Evolutionary conservation across 805 yeast genomes (phyloP).

Genomic region (Starmerella tilneyi): DNA sequence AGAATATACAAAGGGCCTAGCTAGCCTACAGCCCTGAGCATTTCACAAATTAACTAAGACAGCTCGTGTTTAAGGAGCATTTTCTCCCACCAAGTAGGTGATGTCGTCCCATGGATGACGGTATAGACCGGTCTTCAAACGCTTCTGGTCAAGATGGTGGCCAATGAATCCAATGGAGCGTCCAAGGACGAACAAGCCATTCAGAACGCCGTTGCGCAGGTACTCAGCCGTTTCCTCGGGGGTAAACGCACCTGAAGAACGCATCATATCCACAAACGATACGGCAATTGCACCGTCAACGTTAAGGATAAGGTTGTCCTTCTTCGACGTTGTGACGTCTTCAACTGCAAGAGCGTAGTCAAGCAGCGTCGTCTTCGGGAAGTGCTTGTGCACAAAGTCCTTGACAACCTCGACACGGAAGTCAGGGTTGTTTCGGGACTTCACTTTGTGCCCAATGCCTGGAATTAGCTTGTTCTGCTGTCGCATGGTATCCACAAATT

Average conservation of each 20-base stretch:
- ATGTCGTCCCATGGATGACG: conserved; percentile 43
- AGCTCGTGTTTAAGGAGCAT: conserved; percentile 15
- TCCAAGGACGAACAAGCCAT: conserved; percentile 39
- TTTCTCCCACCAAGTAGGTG: conserved; percentile 36
- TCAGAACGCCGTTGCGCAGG: conserved; percentile 38
- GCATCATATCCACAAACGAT: conserved; percentile 37
- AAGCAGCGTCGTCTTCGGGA: conserved; percentile 36
- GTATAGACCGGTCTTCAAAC: conserved; percentile 39
- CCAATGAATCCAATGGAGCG: conserved; percentile 40
- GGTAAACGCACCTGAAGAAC: conserved; percentile 39
- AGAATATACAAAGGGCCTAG: too few species aligned
- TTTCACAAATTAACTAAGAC: too few species aligned
- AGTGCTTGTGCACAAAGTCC: conserved; percentile 38
- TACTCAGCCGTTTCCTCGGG: conserved; percentile 38
- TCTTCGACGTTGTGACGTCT: conserved; percentile 41
- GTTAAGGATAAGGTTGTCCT: conserved; percentile 38
- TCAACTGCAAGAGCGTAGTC: conserved; percentile 41
- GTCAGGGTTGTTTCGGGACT: conserved; percentile 41
- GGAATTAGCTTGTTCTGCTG: conserved; percentile 40
- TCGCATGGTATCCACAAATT: conserved; percentile 40
- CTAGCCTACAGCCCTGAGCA: too few species aligned
- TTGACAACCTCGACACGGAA: conserved; percentile 41
- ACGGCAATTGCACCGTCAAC: conserved; percentile 41
- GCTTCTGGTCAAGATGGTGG: conserved; percentile 40
- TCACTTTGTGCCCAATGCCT: conserved; percentile 40